These are phyloP conservation scores for Kazachstania taianensis DNA, from an alignment of 805 yeast genomes.

Conservation along the genomic window DNA sequence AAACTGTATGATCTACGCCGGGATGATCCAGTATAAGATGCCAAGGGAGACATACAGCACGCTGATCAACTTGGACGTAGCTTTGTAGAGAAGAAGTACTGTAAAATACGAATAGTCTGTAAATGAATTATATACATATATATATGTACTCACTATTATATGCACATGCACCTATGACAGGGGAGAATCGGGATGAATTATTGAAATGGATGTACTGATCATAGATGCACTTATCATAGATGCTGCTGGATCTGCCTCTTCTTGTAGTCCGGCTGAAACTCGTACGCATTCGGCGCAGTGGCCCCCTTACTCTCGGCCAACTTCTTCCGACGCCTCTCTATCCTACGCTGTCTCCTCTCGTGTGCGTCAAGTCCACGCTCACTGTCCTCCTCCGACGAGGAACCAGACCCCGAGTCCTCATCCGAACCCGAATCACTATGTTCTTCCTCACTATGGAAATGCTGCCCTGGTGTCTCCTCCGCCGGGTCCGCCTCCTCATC, in stretches of 20 bases:
- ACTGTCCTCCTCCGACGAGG: constrained; percentile 34
- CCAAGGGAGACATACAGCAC: constrained; percentile 72
- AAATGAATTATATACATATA: no score
- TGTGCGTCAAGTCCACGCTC: constrained; percentile 27
- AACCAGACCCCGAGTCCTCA: constrained; percentile 19
- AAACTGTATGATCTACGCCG: constrained; percentile 90
- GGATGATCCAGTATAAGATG: constrained; percentile 88
- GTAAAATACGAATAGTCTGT: no score
- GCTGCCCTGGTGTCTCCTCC: background rate
- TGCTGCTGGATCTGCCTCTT: constrained; percentile 9
- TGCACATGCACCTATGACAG: background rate
- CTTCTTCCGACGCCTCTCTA: constrained; percentile 27
- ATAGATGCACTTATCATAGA: no score
- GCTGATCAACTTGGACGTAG: constrained; percentile 52
- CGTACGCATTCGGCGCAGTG: constrained; percentile 81
- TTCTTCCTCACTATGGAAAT: constrained; percentile 14
- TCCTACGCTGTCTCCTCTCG: constrained; percentile 27
- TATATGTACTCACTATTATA: no score
- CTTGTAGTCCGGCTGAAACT: constrained; percentile 63
- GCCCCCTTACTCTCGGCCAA: constrained; percentile 20
- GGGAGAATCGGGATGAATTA: no score
- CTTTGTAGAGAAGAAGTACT: constrained; percentile 17
- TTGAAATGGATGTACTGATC: no score
- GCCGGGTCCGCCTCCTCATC: constrained; percentile 43
- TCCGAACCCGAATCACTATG: constrained; percentile 19